Percentiles rank a stretch among this genome's conserved stretches.
phyloP scores from a whole-genome alignment of 1,284 basidiomycete species.

The Cutaneotrichosporon cutaneum region DNA sequence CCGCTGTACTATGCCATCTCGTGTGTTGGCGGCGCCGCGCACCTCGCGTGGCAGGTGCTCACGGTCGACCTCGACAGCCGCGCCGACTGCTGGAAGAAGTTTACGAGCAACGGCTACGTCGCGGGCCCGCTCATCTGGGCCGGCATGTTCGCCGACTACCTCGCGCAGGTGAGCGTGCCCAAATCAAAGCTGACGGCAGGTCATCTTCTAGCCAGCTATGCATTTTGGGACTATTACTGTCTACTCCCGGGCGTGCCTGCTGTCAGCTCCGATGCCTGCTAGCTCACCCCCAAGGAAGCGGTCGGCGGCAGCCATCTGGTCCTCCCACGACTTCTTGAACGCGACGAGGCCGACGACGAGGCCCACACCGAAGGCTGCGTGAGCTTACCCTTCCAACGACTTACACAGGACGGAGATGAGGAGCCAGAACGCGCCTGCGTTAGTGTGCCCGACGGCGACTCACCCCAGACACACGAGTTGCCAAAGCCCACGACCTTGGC shows the following conservation, averaged over 20 bases:
- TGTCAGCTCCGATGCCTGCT: neutral
- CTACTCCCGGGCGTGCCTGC: neutral
- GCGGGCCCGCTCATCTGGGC: constrained; percentile 81
- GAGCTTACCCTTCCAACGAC: constrained; percentile 13
- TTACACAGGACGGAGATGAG: constrained; percentile 67
- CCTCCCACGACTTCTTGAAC: constrained; percentile 65
- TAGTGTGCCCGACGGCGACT: constrained; percentile 40
- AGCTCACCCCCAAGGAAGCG: constrained; percentile 42
- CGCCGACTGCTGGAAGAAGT: constrained; percentile 88
- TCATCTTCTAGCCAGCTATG: constrained; percentile 10
- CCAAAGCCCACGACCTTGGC: constrained; percentile 74
- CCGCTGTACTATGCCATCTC: constrained; percentile 74
- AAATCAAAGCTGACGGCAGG: constrained; percentile 5
- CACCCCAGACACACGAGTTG: constrained; percentile 55
- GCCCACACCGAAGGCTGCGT: constrained; percentile 68
- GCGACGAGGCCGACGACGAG: constrained; percentile 78
- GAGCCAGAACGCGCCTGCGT: constrained; percentile 77
- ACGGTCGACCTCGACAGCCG: constrained; percentile 74
- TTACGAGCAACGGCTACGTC: constrained; percentile 81
- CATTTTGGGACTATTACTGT: constrained; percentile 1
- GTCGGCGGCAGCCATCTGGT: constrained; percentile 40
- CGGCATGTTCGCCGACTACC: constrained; percentile 77
- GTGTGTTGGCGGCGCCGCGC: constrained; percentile 68
- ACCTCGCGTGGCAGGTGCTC: constrained; percentile 78
- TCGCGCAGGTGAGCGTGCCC: constrained; percentile 28